A percentile compares a stretch with the other conserved stretches of the same genome.
These are phyloP conservation scores for Ilyonectria sp. DNA, from an alignment of 2,329 filamentous ascomycete species.

Conservation along the genomic window DNA sequence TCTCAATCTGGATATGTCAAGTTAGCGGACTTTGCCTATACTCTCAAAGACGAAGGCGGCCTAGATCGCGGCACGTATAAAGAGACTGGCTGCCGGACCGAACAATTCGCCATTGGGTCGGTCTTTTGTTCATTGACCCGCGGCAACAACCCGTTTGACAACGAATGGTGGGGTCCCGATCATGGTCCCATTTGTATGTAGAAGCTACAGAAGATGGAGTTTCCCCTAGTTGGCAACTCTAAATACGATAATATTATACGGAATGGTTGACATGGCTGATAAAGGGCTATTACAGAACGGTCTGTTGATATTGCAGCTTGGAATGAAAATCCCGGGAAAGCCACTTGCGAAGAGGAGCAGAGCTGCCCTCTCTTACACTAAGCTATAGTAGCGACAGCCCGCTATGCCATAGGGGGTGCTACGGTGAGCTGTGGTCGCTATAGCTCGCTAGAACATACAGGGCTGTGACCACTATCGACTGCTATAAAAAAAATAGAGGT, in stretches of 20 bases:
- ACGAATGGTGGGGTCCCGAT: slow-evolving; percentile 26
- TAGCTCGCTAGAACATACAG: too few relatives aligned
- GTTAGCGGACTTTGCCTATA: slow-evolving; percentile 30
- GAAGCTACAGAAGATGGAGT: slow-evolving; percentile 29
- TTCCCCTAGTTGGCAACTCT: slow-evolving; percentile 22
- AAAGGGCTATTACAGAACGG: slow-evolving; percentile 27
- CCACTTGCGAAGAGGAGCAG: slow-evolving; percentile 11
- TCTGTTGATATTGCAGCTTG: slow-evolving; percentile 1
- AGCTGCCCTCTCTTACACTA: too few relatives aligned
- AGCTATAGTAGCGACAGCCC: too few relatives aligned
- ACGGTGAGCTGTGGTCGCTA: too few relatives aligned
- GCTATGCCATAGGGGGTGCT: too few relatives aligned
- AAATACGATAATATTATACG: slow-evolving; percentile 26
- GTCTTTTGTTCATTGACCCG: slow-evolving; percentile 27
- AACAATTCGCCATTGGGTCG: slow-evolving; percentile 34
- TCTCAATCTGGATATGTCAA: slow-evolving; percentile 15
- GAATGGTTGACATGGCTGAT: slow-evolving; percentile 30
- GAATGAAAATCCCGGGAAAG: slow-evolving; percentile 22
- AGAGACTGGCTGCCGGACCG: slow-evolving; percentile 16
- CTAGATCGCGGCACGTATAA: slow-evolving; percentile 22
- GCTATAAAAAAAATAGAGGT: too few relatives aligned
- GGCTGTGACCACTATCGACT: too few relatives aligned
- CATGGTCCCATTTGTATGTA: slow-evolving; percentile 13
- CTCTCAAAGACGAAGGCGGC: slow-evolving; percentile 9
- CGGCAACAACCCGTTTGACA: slow-evolving; percentile 25